Evolutionary conservation across 2,329 filamentous ascomycete genomes (phyloP), one percentile per base, ranked within the genome.

Genomic region (Colletotrichum aenigma): DNA sequence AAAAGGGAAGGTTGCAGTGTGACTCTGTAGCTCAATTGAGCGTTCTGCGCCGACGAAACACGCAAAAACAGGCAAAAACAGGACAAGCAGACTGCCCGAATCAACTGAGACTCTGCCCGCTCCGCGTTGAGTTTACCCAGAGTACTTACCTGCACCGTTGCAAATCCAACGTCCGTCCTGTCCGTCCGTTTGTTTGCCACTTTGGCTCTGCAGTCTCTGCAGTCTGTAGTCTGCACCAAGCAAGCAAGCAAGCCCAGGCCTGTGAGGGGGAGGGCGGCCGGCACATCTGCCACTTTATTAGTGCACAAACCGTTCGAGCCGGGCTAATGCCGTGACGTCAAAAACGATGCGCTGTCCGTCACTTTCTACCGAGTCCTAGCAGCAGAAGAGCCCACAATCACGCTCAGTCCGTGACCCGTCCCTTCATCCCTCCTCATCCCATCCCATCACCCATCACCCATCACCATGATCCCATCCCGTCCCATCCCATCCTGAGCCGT

Each of bases 281-380:
- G 58, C 58, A 36, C 58, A 21, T 62, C 8, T 62, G 30, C 60
- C 30, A 38, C 10, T 38, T 64, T 30, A 48, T 28, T 28, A 66
- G 13, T 66, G 65, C 32, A 67, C 48, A 56, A 55, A 26, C 28
- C 52, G 52, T 75, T 26, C 12, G 30, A 67, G 55, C 36, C 72
- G 56, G 48, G 61, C 72, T 64, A 64, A 48, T 72, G 64, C 56
- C 72, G 73, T 75, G 73, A 73, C 70, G 70, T 75, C 70, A 75
- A 67, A 48, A 72, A 43, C 38, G 62, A 32, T 72, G 38, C 24
- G 38, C 61, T 71, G 36, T 62, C 68, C 68, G 52, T 56, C 52
- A 56, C 24, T 48, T 48, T 38, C 34, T 48, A 34, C 21, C 28
- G 34, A 16, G 34, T 36, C 15, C 34, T 13, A 16, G 15, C 34